These are phyloP conservation scores for Monosporascus sp. DNA, from an alignment of 2,329 filamentous ascomycete species.

Conservation along the genomic window DNA sequence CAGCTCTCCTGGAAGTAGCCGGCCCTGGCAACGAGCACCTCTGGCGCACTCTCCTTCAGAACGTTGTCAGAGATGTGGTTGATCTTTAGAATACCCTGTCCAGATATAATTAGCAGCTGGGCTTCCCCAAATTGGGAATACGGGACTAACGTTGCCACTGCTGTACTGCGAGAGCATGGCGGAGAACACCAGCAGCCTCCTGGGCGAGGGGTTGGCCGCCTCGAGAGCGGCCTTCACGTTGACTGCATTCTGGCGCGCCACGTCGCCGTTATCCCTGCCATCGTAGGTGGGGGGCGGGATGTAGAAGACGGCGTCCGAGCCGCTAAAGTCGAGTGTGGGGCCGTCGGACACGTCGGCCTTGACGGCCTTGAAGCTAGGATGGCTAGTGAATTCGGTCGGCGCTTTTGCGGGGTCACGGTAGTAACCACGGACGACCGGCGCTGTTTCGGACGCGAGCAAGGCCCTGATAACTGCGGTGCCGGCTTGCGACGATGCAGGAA, in stretches of 20 bases:
- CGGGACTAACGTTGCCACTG: slow-evolving; percentile 18
- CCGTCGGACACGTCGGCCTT: slow-evolving; percentile 25
- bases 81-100: slow-evolving; percentile 21
- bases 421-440: slow-evolving; percentile 20
- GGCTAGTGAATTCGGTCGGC: slow-evolving; percentile 21
- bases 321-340: slow-evolving; percentile 20
- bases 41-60: slow-evolving; percentile 12
- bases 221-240: slow-evolving; percentile 20
- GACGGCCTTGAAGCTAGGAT: slow-evolving; percentile 23
- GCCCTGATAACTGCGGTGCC: slow-evolving; percentile 24
- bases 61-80: slow-evolving; percentile 18
- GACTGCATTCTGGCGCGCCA: slow-evolving; percentile 16
- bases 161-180: slow-evolving; percentile 25
- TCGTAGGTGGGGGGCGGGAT: slow-evolving; percentile 26
- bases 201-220: slow-evolving; percentile 5
- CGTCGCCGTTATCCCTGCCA: slow-evolving; percentile 17
- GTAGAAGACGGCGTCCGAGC: slow-evolving; percentile 27
- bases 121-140: not conserved
- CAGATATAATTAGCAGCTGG: not conserved
- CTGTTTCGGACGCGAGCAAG: slow-evolving; percentile 16
- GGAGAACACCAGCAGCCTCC: slow-evolving; percentile 22
- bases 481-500: slow-evolving; percentile 29
- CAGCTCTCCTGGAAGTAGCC: slow-evolving; percentile 16
- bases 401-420: slow-evolving; percentile 26
- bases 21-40: slow-evolving; percentile 17